A percentile compares a stretch with the other conserved stretches of the same genome.
These are phyloP conservation scores for Candida tibetensis DNA, from an alignment of 805 yeast genomes.

Conservation along the genomic window DNA sequence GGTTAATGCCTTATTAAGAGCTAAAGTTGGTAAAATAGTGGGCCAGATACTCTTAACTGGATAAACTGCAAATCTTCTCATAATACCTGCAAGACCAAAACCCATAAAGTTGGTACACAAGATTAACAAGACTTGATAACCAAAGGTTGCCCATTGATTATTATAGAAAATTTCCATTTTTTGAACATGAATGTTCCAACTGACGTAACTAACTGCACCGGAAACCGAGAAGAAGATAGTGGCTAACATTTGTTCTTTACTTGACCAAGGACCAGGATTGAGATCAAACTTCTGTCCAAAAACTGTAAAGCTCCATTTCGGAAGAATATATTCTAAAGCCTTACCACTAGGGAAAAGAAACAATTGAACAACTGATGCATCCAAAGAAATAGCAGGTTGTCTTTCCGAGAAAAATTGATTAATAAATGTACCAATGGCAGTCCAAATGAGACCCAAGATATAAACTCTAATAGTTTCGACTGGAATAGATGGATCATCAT, in stretches of 20 bases:
- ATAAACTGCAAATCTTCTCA: constrained; percentile 16
- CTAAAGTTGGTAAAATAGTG: constrained; percentile 38
- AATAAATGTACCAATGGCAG: constrained; percentile 55
- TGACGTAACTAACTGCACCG: constrained; percentile 23
- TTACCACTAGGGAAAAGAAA: constrained; percentile 46
- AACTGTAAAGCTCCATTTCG: constrained; percentile 25
- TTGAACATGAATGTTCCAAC: constrained; percentile 19
- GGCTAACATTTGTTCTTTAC: constrained; percentile 64
- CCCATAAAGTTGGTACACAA: constrained; percentile 17
- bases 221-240: constrained; percentile 43
- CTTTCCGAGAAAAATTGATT: constrained; percentile 57
- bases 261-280: constrained; percentile 64
- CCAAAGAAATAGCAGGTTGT: constrained; percentile 46
- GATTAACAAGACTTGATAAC: constrained; percentile 14
- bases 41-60: constrained; percentile 17
- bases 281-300: constrained; percentile 20
- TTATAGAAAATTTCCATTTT: constrained; percentile 25
- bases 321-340: constrained; percentile 30
- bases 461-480: constrained; percentile 49
- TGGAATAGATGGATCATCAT: constrained; percentile 31
- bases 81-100: constrained; percentile 17
- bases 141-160: constrained; percentile 21
- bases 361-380: constrained; percentile 45
- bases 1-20: constrained; percentile 48
- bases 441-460: constrained; percentile 49